Evolutionary conservation across 768 basidiomycete genomes (phyloP).

Genomic region (Gloeopeniophorella convolvens): DNA sequence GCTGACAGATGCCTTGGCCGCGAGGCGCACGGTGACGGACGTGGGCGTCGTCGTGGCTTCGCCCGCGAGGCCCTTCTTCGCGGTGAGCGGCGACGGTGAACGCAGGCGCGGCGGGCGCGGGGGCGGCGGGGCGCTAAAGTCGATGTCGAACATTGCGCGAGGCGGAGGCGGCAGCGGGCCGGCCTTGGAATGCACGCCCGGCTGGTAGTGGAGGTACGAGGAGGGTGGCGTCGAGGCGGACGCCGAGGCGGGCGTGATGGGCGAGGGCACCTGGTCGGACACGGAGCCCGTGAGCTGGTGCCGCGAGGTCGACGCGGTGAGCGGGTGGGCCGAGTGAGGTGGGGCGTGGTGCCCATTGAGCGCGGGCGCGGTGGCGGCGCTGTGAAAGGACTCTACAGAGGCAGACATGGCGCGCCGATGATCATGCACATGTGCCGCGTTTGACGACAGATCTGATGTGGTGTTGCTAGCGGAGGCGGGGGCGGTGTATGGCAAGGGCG

Average conservation of each 20-base stretch:
- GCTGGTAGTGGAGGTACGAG: slow-evolving; percentile 54
- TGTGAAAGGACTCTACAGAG: slow-evolving; percentile 25
- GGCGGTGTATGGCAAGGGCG: slow-evolving; percentile 25
- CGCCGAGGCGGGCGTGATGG: neutral
- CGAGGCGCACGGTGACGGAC: slow-evolving; percentile 45
- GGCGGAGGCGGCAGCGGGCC: slow-evolving; percentile 71
- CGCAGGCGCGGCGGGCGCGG: slow-evolving; percentile 59
- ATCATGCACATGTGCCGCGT: slow-evolving; percentile 14
- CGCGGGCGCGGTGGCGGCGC: slow-evolving; percentile 1
- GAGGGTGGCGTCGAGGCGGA: slow-evolving; percentile 22
- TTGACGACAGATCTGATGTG: slow-evolving; percentile 18
- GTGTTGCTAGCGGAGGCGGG: slow-evolving; percentile 11
- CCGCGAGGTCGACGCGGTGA: neutral
- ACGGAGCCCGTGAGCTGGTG: neutral
- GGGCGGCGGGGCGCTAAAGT: slow-evolving; percentile 41
- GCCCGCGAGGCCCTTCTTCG: slow-evolving; percentile 33
- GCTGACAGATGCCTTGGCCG: slow-evolving; percentile 8
- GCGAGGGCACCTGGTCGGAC: too few relatives aligned
- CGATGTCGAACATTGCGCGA: slow-evolving; percentile 41
- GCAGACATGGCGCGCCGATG: slow-evolving; percentile 23
- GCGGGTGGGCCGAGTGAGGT: neutral
- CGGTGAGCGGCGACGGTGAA: slow-evolving; percentile 37
- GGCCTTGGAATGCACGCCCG: slow-evolving; percentile 63
- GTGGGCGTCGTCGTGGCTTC: slow-evolving; percentile 1
- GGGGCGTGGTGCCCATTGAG: slow-evolving; percentile 11